Base-by-base conservation (phyloP, 495 filamentous ascomycete species). In the Hypoxylon subgilvum region DNA sequence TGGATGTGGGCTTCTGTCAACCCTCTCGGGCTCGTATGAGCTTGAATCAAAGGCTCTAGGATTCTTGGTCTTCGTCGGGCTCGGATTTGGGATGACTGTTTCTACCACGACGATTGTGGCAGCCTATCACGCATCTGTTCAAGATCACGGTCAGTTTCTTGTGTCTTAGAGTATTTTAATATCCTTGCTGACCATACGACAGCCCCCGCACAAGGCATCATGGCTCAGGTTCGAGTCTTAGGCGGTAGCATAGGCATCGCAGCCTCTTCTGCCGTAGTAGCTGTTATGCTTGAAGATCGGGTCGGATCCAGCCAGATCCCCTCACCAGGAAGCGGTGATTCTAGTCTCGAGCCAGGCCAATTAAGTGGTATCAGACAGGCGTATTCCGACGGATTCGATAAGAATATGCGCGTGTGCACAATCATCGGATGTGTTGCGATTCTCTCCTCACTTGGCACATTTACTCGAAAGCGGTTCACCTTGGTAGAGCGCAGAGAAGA, bases 201-300 rank as follows among this genome's bases (percentile, higher is more conserved):
- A 79, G 78, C 79, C 14, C 63, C 78, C 4, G 80, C 78, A 0
- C 80, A 82, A 57, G 81, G 78, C 6, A 72, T 82, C 23, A 51
- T 82, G 23, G 74, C 80, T 0, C 78, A 82, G 36, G 72, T 73
- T n/a, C 73, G 79, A 14, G 72, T 82, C 9, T 67, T 82, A 4
- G 81, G 81, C 3, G 81, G 81, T 8, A 79, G 76, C 39, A 70
- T 84, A 21, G 81, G 81, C 9, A 79, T 84, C 40, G 77, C 80
- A 1, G 73, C 72, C 1, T 79, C 76, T 6, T 76, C 79, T 2
- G 74, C 72, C 21, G 77, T 79, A n/a, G 48, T 78, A 6, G 66
- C 69, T 17, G 49, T 69, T 18, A 65, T 64, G 51, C 57, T 69
- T 21, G 23, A 45, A n/a, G 34, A 55, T 0, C 28, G 55, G 14